phyloP scores from a whole-genome alignment of 2,329 filamentous ascomycete species.

The Fusarium torulosum region DNA sequence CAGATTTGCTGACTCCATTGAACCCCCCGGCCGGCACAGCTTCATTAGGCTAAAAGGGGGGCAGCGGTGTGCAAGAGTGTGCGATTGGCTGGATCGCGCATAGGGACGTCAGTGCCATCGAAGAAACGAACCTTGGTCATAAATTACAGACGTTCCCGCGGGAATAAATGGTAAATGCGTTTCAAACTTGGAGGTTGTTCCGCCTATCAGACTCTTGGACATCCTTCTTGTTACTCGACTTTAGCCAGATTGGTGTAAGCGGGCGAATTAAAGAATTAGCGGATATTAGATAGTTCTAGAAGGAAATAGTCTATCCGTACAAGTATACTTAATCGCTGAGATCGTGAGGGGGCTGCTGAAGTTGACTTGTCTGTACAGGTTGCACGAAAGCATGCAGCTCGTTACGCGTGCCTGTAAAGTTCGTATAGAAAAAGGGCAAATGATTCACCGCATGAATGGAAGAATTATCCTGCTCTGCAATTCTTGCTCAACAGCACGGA shows the following conservation, averaged over 20 bases:
- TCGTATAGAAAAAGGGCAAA: neutral
- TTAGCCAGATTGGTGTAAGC: conserved; percentile 26
- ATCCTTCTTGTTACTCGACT: neutral
- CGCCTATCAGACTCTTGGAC: neutral
- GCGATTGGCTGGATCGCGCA: conserved; percentile 1
- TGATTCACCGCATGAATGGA: neutral
- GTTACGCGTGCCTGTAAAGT: neutral
- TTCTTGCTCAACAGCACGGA: neutral
- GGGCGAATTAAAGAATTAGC: conserved; percentile 22
- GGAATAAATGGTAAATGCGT: neutral
- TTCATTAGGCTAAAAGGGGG: conserved; percentile 17
- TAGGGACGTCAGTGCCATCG: neutral
- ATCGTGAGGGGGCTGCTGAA: neutral
- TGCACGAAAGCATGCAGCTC: neutral
- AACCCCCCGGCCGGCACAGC: conserved; percentile 10
- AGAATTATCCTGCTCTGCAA: neutral
- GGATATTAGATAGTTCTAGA: conserved; percentile 14
- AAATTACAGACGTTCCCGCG: conserved; percentile 3
- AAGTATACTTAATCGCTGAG: neutral
- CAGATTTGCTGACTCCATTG: conserved; percentile 7
- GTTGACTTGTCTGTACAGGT: neutral
- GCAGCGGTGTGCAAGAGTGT: neutral
- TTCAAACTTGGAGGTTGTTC: conserved; percentile 12
- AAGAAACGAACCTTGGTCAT: neutral
- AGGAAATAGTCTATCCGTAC: neutral